Evolutionary conservation across 306 rosid species (phyloP).

Genomic region (peach (Prunus persica)): DNA sequence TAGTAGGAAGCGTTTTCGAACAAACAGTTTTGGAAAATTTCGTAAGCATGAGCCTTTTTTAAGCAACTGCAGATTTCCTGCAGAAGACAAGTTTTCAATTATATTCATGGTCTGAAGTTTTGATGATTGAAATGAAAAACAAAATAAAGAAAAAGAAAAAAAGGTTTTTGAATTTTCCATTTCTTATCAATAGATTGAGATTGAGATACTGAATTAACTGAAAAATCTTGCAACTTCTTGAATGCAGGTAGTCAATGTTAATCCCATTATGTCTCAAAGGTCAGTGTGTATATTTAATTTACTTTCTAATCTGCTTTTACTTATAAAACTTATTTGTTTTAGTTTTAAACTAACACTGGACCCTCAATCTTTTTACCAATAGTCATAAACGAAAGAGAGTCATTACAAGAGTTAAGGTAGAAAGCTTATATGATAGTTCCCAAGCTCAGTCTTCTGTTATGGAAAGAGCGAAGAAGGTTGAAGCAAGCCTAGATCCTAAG

Average conservation of each 20-base stretch:
- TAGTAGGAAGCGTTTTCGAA: neutral
- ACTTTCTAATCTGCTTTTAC: neutral
- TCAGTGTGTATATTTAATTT: constrained; percentile 17
- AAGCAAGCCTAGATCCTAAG: constrained; percentile 22
- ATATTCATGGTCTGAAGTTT: too few relatives aligned
- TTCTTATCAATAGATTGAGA: neutral
- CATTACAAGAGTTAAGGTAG: neutral
- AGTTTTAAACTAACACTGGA: neutral
- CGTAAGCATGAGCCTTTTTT: too few relatives aligned
- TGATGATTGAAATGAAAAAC: too few relatives aligned
- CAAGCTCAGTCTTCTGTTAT: constrained; percentile 10
- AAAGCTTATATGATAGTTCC: constrained; percentile 1
- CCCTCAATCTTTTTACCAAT: neutral
- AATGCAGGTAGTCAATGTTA: constrained; percentile 14
- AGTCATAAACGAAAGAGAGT: constrained; percentile 25
- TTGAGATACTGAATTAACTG: neutral
- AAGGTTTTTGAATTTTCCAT: neutral
- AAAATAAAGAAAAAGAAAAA: too few relatives aligned
- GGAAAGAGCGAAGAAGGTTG: constrained; percentile 34
- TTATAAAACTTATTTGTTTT: neutral
- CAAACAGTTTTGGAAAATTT: too few relatives aligned
- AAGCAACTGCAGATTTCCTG: too few relatives aligned
- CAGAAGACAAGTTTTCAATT: too few relatives aligned
- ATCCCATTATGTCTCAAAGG: constrained; percentile 20
- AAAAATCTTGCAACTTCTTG: neutral